These are phyloP conservation scores for Aspergillus cavernicola DNA, from an alignment of 495 filamentous ascomycete genomes.

Conservation along the genomic window DNA sequence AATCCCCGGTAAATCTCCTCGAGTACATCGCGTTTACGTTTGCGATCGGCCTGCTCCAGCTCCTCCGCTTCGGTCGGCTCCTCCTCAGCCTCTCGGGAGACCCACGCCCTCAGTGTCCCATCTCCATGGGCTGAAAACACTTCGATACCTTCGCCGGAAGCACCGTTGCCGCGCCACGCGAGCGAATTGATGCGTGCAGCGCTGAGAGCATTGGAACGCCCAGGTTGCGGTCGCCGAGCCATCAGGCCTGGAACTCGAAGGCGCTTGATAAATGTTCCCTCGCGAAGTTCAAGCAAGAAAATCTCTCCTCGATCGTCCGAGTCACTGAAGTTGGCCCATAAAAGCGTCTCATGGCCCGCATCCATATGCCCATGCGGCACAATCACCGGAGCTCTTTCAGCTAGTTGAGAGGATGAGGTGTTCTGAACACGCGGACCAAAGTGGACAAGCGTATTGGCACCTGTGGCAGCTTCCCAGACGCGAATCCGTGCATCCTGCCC, in stretches of 20 bases:
- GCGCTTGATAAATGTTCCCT: conserved; percentile 68
- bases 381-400: conserved; percentile 58
- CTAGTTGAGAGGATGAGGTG: conserved; percentile 49
- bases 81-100: conserved; percentile 53
- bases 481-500: conserved; percentile 79
- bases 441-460: conserved; percentile 77
- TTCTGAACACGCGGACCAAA: conserved; percentile 80
- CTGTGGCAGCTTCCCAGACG: conserved; percentile 76
- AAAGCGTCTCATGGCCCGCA: conserved; percentile 57
- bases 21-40: conserved; percentile 49
- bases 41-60: conserved; percentile 36
- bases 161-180: conserved; percentile 61
- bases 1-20: conserved; percentile 46
- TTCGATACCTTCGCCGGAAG: conserved; percentile 42
- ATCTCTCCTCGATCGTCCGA: conserved; percentile 59
- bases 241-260: conserved; percentile 59
- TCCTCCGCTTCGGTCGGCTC: conserved; percentile 45
- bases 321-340: conserved; percentile 69
- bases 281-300: conserved; percentile 67
- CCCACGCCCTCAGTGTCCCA: conserved; percentile 50
- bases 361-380: conserved; percentile 50
- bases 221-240: conserved; percentile 31
- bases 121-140: conserved; percentile 53
- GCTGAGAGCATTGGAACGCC: conserved; percentile 32
- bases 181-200: conserved; percentile 63